Evolutionary conservation across 768 basidiomycete species (phyloP).

Genomic region (Boletus barrowsii): DNA sequence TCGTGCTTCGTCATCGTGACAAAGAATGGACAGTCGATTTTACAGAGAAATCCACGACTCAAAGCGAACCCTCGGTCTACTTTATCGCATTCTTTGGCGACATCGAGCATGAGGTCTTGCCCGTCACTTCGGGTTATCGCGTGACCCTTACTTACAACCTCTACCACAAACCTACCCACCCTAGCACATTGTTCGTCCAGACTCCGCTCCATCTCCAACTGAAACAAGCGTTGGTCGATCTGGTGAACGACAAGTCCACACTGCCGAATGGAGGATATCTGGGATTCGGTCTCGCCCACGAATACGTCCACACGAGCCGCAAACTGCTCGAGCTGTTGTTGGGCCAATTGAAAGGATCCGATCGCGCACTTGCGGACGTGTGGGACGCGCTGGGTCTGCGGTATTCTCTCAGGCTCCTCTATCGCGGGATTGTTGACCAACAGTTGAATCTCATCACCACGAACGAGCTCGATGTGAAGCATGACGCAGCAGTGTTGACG

Average conservation of each 20-base stretch:
- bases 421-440: background rate
- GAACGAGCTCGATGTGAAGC: no score
- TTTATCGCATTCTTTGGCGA: slow-evolving; percentile 46
- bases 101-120: slow-evolving; percentile 43
- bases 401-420: slow-evolving; percentile 5
- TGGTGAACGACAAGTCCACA: background rate
- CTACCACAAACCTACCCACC: background rate
- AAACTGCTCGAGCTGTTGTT: background rate
- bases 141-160: slow-evolving; percentile 47
- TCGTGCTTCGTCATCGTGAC: slow-evolving; percentile 4
- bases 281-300: slow-evolving; percentile 14
- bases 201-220: background rate
- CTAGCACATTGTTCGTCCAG: background rate
- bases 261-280: slow-evolving; percentile 12
- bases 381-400: slow-evolving; percentile 5
- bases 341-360: slow-evolving; percentile 7
- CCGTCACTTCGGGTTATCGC: slow-evolving; percentile 40
- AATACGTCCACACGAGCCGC: slow-evolving; percentile 4
- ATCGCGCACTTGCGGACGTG: slow-evolving; percentile 6
- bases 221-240: background rate
- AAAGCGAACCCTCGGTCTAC: slow-evolving; percentile 17
- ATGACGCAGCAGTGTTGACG: no score
- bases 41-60: background rate
- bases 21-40: slow-evolving; percentile 6
- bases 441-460: no score